Conservation (phyloP, 352 stramenopile genomes). For the Phytopythium helicoides region DNA sequence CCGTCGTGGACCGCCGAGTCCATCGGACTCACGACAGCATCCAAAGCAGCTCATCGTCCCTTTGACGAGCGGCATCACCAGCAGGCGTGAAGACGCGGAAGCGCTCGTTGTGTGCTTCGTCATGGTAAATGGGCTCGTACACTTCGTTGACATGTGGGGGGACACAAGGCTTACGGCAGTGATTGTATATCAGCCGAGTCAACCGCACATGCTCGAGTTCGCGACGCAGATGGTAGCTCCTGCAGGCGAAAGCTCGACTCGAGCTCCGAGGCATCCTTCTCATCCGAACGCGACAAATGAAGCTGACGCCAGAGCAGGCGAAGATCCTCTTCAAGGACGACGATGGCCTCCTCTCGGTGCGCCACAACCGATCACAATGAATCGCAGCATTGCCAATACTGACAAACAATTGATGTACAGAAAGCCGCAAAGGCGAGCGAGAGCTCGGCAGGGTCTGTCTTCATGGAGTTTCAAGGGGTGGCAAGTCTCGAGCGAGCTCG, state of each 20-base stretch:
- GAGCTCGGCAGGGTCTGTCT: constrained; percentile 34
- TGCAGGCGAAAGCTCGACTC: neutral
- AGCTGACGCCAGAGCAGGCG: constrained; percentile 35
- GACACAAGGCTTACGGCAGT: no score
- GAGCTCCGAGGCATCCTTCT: constrained; percentile 17
- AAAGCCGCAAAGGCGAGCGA: constrained; percentile 28
- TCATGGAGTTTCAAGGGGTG: constrained; percentile 58
- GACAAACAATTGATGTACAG: constrained; percentile 9
- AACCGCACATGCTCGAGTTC: constrained; percentile 48
- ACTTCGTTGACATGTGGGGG: neutral
- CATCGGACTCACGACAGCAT: constrained; percentile 37
- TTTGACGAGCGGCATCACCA: constrained; percentile 34
- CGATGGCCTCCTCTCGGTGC: constrained; percentile 12
- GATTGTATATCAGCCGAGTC: constrained; percentile 24
- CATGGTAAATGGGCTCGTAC: constrained; percentile 10
- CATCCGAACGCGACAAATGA: constrained; percentile 50
- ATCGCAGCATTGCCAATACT: no score
- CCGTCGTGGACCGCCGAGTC: constrained; percentile 37
- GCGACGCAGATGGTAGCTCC: constrained; percentile 22
- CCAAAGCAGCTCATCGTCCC: constrained; percentile 47
- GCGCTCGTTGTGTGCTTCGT: constrained; percentile 45
- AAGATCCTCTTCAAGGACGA: constrained; percentile 27
- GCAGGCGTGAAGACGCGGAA: constrained; percentile 20
- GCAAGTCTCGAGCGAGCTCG: constrained; percentile 15
- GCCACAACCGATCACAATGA: neutral